phyloP scores from a whole-genome alignment of 1,139 yeast genomes.

The Yamadazyma mexicana region DNA sequence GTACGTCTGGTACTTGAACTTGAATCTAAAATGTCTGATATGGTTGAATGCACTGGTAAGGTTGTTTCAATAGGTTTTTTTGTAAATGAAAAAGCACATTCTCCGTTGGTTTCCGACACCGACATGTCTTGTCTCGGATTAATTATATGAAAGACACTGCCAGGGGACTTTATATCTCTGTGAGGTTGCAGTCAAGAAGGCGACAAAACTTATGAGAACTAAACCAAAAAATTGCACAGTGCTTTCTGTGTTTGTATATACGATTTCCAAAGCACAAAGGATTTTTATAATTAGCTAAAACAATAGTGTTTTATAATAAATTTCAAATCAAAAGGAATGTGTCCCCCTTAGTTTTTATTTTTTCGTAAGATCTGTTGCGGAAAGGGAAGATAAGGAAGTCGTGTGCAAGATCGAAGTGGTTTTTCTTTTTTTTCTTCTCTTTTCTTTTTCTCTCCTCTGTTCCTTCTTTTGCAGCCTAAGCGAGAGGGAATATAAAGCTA shows the following conservation, averaged over 20 bases:
- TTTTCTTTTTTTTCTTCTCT: neutral
- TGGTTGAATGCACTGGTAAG: slow-evolving; percentile 26
- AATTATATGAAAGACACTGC: neutral
- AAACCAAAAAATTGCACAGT: no score
- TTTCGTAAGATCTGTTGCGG: slow-evolving; percentile 2
- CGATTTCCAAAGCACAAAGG: no score
- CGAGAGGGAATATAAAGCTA: neutral
- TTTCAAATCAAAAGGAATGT: slow-evolving; percentile 1
- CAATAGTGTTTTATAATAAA: neutral
- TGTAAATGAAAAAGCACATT: slow-evolving; percentile 33
- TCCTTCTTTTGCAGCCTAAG: neutral
- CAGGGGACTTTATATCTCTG: no score
- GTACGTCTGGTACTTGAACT: slow-evolving; percentile 1
- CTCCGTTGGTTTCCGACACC: slow-evolving; percentile 1
- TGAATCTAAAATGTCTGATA: slow-evolving; percentile 28
- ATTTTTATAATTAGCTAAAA: no score
- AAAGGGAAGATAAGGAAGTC: neutral
- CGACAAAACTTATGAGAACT: no score
- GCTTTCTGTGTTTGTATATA: no score
- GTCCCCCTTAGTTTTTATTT: neutral
- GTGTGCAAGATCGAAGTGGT: neutral
- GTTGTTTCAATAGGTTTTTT: slow-evolving; percentile 36
- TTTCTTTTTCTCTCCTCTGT: neutral
- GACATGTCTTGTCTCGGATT: slow-evolving; percentile 1
- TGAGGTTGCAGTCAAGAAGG: neutral